Evolutionary conservation across 2,329 filamentous ascomycete genomes (phyloP).

Genomic region (Davidsoniella eucalypti): DNA sequence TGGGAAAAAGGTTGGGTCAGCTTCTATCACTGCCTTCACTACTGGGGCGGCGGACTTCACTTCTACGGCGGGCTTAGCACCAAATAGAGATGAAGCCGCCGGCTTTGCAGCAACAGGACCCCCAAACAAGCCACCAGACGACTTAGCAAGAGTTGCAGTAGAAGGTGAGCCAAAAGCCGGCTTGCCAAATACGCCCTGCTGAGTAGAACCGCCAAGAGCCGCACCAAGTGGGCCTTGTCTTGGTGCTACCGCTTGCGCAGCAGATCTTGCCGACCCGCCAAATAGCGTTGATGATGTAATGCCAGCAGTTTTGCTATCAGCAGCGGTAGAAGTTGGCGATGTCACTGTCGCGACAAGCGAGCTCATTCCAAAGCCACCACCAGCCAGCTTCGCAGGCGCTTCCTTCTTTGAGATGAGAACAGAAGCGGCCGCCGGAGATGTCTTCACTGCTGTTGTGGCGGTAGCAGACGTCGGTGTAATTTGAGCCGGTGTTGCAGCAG

Average conservation of each 20-base stretch:
- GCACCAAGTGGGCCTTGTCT: neutral
- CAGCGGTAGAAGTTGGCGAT: neutral
- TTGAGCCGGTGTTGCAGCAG: neutral
- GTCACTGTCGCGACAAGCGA: neutral
- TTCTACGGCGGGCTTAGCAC: neutral
- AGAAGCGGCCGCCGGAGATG: neutral
- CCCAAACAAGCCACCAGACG: neutral
- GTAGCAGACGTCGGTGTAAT: neutral
- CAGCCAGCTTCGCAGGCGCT: neutral
- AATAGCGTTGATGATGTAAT: neutral
- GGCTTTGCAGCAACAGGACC: neutral
- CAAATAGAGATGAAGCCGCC: neutral
- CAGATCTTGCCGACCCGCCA: neutral
- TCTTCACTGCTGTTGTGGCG: neutral
- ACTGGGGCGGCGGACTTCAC: neutral
- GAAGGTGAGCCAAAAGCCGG: neutral
- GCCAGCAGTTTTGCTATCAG: neutral
- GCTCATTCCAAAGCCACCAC: too few species aligned
- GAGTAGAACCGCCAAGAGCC: too few species aligned
- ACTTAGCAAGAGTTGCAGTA: neutral
- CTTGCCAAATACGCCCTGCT: slow-evolving; percentile 1
- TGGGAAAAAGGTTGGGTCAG: slow-evolving; percentile 10
- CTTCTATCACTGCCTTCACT: slow-evolving; percentile 4
- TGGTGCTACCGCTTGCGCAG: neutral
- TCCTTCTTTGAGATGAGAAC: neutral